Evolutionary conservation across 2,329 filamentous ascomycete species (phyloP), one percentile per base, ranked within the genome.

Genomic region (Aureobasidium subglaciale): DNA sequence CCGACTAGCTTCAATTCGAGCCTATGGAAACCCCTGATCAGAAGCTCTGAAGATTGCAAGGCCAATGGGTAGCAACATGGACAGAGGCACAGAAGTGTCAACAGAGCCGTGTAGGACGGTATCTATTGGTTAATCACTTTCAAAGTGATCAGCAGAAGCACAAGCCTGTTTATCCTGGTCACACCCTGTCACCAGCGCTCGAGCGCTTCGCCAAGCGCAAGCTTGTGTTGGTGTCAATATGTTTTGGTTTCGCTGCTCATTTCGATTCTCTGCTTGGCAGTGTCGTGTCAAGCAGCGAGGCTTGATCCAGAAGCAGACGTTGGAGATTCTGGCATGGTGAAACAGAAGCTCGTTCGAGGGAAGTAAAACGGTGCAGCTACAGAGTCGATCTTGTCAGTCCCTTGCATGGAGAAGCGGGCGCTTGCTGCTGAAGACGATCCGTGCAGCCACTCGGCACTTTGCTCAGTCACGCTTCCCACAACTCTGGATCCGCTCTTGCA

Each of bases 331-430:
- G 45, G 16, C 16, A 8, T 22, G 35, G 30, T 52, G 48, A 52
- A 52, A 52, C 48, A 52, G 48, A 41, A 35, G 48, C 35, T 40
- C 18, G 35, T 52, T 25, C 35, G 43, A 35, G 43, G 18, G 24
- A 8, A 7, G 29, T 30, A 34, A 48, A 41, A 41, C 48, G 48
- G 48, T 41, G 34, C 34, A 40, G 48, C 16, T 41, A 41, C 48
- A 37, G 48, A 32, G 46, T 32, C 34, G 35, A 52, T 52, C 34
- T 32, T 7, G 48, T n/a, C 22, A 52, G 46, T 50, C 46, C 46
- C 46, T 41, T 40, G 35, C 48, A 52, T 52, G 34, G 48, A 40
- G 35, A 32, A 52, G 15, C 35, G 35, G 25, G 35, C 34, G 48
- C 48, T 41, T 32, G 35, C 11, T 2, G 13, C 48, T 52, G 15